A percentile compares a stretch with the other conserved stretches of the same genome.
Conservation (phyloP, 805 yeast species). For the Metschnikowia santaceciliae region DNA sequence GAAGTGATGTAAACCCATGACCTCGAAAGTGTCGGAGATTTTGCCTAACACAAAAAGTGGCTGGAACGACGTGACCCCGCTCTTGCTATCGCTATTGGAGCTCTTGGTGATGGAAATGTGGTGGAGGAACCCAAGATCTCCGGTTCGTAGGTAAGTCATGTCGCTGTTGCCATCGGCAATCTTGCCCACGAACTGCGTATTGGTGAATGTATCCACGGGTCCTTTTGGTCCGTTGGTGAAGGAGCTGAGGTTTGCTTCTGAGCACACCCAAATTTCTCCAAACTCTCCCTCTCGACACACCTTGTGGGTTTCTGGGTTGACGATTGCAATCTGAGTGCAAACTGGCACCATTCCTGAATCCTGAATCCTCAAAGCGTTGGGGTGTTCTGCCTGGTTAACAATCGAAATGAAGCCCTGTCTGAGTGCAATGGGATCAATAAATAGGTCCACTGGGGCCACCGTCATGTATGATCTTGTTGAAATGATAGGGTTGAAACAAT, state of each 20-base stretch:
- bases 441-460: constrained; percentile 81
- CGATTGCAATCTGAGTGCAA: constrained; percentile 89
- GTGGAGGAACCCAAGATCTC: constrained; percentile 91
- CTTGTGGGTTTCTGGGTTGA: constrained; percentile 83
- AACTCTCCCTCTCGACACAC: constrained; percentile 85
- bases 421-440: constrained; percentile 81
- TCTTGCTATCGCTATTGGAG: constrained; percentile 28
- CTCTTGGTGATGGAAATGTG: constrained; percentile 51
- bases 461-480: constrained; percentile 84
- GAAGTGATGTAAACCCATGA: constrained; percentile 87
- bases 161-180: constrained; percentile 62
- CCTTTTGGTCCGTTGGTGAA: constrained; percentile 54
- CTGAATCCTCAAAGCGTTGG: constrained; percentile 71
- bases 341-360: constrained; percentile 97
- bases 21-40: constrained; percentile 84
- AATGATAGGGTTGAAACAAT: constrained; percentile 76
- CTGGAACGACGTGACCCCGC: constrained; percentile 48
- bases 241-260: constrained; percentile 73
- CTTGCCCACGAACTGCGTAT: constrained; percentile 55
- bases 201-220: constrained; percentile 47
- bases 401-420: constrained; percentile 84
- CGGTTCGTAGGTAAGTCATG: constrained; percentile 75
- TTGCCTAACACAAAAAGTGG: constrained; percentile 81
- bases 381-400: constrained; percentile 68
- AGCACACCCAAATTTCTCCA: constrained; percentile 96